phyloP scores from a whole-genome alignment of 495 filamentous ascomycete genomes.

The Penicillium bovifimosum region DNA sequence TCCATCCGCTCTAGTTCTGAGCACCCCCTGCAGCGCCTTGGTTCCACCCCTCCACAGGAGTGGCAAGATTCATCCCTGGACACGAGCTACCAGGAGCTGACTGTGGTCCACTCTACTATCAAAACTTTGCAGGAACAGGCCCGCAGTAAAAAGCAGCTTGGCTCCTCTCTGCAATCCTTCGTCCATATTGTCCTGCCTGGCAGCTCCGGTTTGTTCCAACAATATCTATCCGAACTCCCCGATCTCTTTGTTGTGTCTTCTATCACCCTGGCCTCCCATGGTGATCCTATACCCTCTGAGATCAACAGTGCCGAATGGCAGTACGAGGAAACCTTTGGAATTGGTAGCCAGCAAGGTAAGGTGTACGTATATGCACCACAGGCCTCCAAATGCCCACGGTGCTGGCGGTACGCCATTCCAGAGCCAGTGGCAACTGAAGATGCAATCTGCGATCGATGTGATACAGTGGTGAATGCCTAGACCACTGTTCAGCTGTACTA shows the following conservation, averaged over 20 bases:
- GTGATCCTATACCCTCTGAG: conserved; percentile 19
- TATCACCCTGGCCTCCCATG: conserved; percentile 45
- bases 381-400: conserved; percentile 71
- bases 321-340: conserved; percentile 50
- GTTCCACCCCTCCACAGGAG: conserved; percentile 24
- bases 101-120: conserved; percentile 53
- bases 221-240: conserved; percentile 59
- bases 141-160: conserved; percentile 57
- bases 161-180: conserved; percentile 66
- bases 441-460: conserved; percentile 67
- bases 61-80: conserved; percentile 38
- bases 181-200: conserved; percentile 47
- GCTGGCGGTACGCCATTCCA: conserved; percentile 71
- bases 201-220: conserved; percentile 36
- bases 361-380: conserved; percentile 64
- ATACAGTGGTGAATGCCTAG: conserved; percentile 49
- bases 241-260: conserved; percentile 72
- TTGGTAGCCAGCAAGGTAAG: conserved; percentile 38
- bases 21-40: conserved; percentile 41
- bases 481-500: not conserved
- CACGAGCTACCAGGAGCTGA: conserved; percentile 52
- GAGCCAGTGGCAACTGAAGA: conserved; percentile 46
- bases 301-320: conserved; percentile 46
- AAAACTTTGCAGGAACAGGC: conserved; percentile 68
- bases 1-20: conserved; percentile 48